These are phyloP conservation scores for Rhizophagus prolifer DNA, from an alignment of 192 early-diverging fungal genomes.

Conservation along the genomic window DNA sequence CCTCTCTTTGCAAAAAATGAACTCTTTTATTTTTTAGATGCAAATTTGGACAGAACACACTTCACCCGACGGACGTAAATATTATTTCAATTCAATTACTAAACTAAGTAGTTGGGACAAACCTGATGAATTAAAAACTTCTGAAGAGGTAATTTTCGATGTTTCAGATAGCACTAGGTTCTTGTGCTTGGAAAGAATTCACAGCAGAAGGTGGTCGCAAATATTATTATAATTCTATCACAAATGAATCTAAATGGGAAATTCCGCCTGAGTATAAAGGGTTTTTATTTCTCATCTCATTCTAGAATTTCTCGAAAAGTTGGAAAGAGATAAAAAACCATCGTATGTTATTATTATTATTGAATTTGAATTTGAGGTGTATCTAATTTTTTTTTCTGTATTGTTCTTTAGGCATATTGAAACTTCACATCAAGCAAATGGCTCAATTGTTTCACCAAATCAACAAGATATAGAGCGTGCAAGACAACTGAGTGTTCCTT, in stretches of 20 bases:
- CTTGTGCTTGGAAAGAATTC: slow-evolving; percentile 84
- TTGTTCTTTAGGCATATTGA: not conserved
- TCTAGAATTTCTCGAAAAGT: slow-evolving; percentile 39
- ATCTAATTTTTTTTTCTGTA: no score
- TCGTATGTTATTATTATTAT: not conserved
- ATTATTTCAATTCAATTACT: slow-evolving; percentile 82
- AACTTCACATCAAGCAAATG: slow-evolving; percentile 23
- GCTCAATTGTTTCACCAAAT: slow-evolving; percentile 30
- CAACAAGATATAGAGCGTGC: slow-evolving; percentile 30
- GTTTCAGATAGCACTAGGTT: slow-evolving; percentile 52
- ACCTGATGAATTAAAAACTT: slow-evolving; percentile 85
- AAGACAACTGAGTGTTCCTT: slow-evolving; percentile 20
- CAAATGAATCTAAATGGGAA: slow-evolving; percentile 86
- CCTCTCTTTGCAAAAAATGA: not conserved
- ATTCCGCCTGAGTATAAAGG: slow-evolving; percentile 74
- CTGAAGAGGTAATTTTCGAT: slow-evolving; percentile 51
- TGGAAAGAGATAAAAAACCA: slow-evolving; percentile 38
- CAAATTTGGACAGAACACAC: slow-evolving; percentile 72
- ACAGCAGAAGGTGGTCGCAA: slow-evolving; percentile 70
- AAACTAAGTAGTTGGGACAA: slow-evolving; percentile 90
- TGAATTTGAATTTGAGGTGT: not conserved
- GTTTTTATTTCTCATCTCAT: not conserved
- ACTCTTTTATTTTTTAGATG: not conserved
- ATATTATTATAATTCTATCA: slow-evolving; percentile 82
- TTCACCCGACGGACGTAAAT: slow-evolving; percentile 78